These are phyloP conservation scores for Ensete ventricosum DNA, from an alignment of 176 grass and related monocot genomes.

Conservation along the genomic window DNA sequence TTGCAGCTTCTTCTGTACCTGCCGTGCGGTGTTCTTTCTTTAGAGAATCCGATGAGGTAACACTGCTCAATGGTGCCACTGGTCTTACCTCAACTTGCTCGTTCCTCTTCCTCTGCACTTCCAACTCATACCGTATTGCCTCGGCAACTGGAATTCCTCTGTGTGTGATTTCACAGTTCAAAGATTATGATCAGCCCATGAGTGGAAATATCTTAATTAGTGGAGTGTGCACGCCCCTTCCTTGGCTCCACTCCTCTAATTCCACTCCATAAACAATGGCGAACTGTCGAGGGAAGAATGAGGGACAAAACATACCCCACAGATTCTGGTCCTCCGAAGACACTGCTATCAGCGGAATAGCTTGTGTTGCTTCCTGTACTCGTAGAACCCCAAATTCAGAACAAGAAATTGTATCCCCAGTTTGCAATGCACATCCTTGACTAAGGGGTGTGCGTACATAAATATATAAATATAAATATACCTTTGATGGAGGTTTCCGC, in stretches of 20 bases:
- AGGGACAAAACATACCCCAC: neutral
- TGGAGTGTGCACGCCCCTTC: no score
- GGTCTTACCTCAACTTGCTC: constrained; percentile 65
- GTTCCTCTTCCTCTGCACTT: constrained; percentile 71
- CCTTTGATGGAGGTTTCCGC: constrained; percentile 39
- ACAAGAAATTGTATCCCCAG: no score
- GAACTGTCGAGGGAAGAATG: neutral
- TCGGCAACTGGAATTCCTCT: constrained; percentile 75
- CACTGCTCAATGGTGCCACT: neutral
- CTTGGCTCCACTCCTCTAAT: no score
- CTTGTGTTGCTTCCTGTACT: neutral
- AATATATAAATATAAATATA: neutral
- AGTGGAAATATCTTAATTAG: neutral
- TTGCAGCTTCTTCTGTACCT: constrained; percentile 97
- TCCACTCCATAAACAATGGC: no score
- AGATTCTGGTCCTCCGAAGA: neutral
- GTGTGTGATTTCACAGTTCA: constrained; percentile 8
- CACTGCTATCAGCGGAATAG: neutral
- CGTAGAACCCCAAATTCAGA: no score
- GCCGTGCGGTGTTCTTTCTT: constrained; percentile 1
- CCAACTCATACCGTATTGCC: constrained; percentile 63
- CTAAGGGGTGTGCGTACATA: no score
- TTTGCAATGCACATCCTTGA: no score
- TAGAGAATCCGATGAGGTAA: neutral
- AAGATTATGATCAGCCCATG: constrained; percentile 14